phyloP scores from a whole-genome alignment of 139 green algal genomes.

The Micractinium sp. region DNA sequence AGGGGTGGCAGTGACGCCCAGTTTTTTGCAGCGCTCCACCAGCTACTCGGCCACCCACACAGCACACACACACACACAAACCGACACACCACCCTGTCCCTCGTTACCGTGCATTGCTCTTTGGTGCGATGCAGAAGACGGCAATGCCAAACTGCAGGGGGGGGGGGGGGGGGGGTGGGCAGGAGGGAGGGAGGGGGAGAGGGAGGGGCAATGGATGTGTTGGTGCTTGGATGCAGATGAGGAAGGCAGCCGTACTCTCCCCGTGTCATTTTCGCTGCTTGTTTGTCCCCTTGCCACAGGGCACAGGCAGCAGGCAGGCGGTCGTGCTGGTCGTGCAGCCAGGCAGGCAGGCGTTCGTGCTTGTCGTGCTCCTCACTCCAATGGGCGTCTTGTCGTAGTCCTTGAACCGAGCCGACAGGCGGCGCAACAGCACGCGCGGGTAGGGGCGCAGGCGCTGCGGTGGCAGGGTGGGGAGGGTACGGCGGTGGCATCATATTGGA shows the following conservation, averaged over 20 bases:
- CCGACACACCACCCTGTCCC: not conserved
- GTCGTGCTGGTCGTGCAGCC: too few relatives aligned
- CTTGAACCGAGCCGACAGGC: constrained; percentile 74
- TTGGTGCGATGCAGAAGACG: constrained; percentile 79
- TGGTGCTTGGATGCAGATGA: not conserved
- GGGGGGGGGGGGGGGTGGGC: too few relatives aligned
- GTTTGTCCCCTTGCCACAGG: too few relatives aligned
- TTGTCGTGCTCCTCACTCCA: not conserved
- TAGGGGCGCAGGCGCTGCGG: constrained; percentile 84
- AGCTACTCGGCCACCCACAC: too few relatives aligned
- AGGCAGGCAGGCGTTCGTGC: not conserved
- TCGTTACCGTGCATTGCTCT: constrained; percentile 41
- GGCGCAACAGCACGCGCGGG: constrained; percentile 78
- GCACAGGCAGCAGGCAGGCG: too few relatives aligned
- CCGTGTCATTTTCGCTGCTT: not conserved
- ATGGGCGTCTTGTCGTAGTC: constrained; percentile 69
- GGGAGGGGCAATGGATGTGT: too few relatives aligned
- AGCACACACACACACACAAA: too few relatives aligned
- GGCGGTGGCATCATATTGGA: too few relatives aligned
- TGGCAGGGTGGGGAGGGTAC: too few relatives aligned
- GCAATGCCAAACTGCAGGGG: constrained; percentile 76
- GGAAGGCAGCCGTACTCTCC: not conserved
- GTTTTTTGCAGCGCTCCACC: too few relatives aligned
- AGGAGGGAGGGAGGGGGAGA: too few relatives aligned
- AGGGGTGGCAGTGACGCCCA: too few relatives aligned